Evolutionary conservation across 495 filamentous ascomycete species (phyloP).

Genomic region (Annulohypoxylon nitens): DNA sequence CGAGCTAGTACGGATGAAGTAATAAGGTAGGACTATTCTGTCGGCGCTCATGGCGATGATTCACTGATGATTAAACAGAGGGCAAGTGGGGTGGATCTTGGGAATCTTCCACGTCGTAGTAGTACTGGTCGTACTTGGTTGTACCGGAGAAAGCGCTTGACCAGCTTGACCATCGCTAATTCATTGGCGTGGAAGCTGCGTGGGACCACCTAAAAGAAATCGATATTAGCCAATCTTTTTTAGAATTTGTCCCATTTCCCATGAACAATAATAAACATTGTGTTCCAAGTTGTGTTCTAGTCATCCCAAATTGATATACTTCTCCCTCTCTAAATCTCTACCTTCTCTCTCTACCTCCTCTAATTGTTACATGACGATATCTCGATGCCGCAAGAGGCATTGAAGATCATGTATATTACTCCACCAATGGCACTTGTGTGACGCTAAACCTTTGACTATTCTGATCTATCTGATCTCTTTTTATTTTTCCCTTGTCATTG

Average conservation of each 20-base stretch:
- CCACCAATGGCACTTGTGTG: conserved; percentile 47
- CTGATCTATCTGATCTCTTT: conserved; percentile 11
- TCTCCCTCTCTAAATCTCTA: neutral
- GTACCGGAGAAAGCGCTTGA: conserved; percentile 27
- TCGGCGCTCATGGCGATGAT: conserved; percentile 19
- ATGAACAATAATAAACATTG: conserved; percentile 9
- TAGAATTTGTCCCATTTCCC: conserved; percentile 32
- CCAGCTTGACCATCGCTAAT: conserved; percentile 43
- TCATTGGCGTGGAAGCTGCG: conserved; percentile 30
- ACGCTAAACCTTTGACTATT: conserved; percentile 17
- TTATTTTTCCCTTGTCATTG: conserved; percentile 13
- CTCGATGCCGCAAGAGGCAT: conserved; percentile 46
- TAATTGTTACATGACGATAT: conserved; percentile 33
- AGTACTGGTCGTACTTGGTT: neutral
- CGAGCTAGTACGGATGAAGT: conserved; percentile 6
- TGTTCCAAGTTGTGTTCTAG: neutral
- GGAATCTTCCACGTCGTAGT: neutral
- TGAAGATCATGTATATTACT: conserved; percentile 47
- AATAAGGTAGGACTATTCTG: conserved; percentile 16
- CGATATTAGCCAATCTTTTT: conserved; percentile 45
- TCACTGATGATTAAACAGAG: conserved; percentile 14
- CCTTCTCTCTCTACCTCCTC: neutral
- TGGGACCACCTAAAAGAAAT: conserved; percentile 35
- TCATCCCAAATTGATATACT: neutral
- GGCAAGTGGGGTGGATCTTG: conserved; percentile 29